phyloP scores from a whole-genome alignment of 2,329 filamentous ascomycete species.

The Fusarium metavorans region DNA sequence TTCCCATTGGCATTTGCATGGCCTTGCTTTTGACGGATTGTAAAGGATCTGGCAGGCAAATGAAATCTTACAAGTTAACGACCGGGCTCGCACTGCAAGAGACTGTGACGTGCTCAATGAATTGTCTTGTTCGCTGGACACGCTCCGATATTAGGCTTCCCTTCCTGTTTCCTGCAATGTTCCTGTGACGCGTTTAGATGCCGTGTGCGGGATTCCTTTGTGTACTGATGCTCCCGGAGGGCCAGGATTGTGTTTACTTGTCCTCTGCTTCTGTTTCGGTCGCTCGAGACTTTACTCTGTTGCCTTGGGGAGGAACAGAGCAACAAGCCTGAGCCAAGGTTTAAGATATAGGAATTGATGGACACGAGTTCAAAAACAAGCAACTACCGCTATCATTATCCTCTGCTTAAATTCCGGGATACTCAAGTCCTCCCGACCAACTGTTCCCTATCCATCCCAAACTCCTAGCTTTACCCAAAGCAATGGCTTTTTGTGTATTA shows the following conservation, averaged over 20 bases:
- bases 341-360: neutral
- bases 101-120: slow-evolving; percentile 43
- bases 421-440: neutral
- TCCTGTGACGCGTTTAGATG: slow-evolving; percentile 3
- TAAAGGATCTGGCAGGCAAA: slow-evolving; percentile 65
- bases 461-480: slow-evolving; percentile 9
- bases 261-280: neutral
- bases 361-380: neutral
- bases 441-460: neutral
- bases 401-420: neutral
- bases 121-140: slow-evolving; percentile 36
- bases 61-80: slow-evolving; percentile 61
- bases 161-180: neutral
- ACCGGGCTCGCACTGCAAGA: slow-evolving; percentile 36
- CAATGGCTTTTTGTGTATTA: neutral
- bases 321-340: neutral
- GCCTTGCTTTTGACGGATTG: slow-evolving; percentile 62
- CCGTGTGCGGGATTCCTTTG: neutral
- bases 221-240: neutral
- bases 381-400: neutral
- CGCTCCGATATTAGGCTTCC: slow-evolving; percentile 14
- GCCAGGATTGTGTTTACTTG: neutral
- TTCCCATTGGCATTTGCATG: slow-evolving; percentile 64
- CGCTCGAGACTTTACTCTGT: neutral
- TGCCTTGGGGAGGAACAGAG: neutral